Base-by-base conservation (phyloP, 2,329 filamentous ascomycete genomes). In the Alternaria rosae region DNA sequence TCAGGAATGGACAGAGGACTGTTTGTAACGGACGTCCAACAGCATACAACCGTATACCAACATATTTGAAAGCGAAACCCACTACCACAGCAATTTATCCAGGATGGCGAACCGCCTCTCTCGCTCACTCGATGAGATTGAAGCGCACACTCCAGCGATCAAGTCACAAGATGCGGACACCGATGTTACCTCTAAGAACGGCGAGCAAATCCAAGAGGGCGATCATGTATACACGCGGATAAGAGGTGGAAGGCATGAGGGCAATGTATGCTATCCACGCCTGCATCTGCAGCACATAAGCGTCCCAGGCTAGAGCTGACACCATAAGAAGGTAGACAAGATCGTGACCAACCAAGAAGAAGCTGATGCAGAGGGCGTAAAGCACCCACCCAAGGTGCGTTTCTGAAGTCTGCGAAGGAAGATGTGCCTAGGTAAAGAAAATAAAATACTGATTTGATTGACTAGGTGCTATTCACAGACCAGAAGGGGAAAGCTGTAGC, bases 371-470 rank as follows among this genome's bases (percentile, higher is more conserved):
- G 76, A 77, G 42, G 70, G 73, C 1, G 79, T 81, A 9, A 82
- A 82, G 67, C 74, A 81, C 48, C 79, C 80, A 11, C 80, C 80
- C n/a, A 82, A 82, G 75, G 80, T 79, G 25, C 44, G 53, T 20
- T 21, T 15, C n/a, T 2, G 15, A 21, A 20, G 25, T 15, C 43
- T 21, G 25, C 47, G 8, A 32, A 25, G 10, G 20, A 15, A 20
- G 35, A 21, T n/a, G n/a, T n/a, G n/a, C n/a, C n/a, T n/a, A n/a
- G 25, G 30, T 21, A 38, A 13, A 7, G n/a, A 38, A 15, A 11
- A 11, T 13, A 15, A 51, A 28, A 51, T 32, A 11, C 17, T 20
- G 6, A 57, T 15, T 12, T n/a, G 26, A 54, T 44, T 15, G 43
- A 51, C 21, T 57, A 80, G 77, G 77, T 80, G 4, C 64, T 81